phyloP scores from a whole-genome alignment of 371 early-diverging fungal species.

The Apophysomyces elegans region DNA sequence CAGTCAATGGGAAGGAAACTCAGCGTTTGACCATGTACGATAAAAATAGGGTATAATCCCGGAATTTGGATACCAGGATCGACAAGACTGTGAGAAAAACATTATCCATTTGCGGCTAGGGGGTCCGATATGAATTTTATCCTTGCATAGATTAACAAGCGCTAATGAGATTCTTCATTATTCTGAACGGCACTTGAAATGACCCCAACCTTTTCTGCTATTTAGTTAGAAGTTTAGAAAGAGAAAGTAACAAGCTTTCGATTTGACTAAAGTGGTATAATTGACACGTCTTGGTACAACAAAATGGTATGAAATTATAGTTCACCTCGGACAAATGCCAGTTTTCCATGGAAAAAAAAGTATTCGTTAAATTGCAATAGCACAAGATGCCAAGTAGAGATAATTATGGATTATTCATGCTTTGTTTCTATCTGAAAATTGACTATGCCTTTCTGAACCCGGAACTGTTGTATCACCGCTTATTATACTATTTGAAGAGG shows the following conservation, averaged over 20 bases:
- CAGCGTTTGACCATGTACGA: background rate
- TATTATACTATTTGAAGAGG: background rate
- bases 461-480: slow-evolving; percentile 1
- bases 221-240: no score
- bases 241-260: no score
- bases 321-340: no score
- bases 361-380: background rate
- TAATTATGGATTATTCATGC: background rate
- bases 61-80: slow-evolving; percentile 10
- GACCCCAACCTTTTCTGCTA: no score
- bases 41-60: background rate
- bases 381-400: background rate
- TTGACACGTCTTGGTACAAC: no score
- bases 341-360: background rate
- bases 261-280: no score
- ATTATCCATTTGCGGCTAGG: slow-evolving; percentile 1
- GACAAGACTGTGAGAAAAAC: slow-evolving; percentile 8
- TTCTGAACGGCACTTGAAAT: background rate
- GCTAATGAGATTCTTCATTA: background rate
- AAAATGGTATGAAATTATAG: no score
- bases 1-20: background rate
- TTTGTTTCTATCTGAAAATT: background rate
- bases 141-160: no score
- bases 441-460: background rate
- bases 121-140: background rate